Base-by-base conservation (phyloP, 148 eudicot species). In the Amaranthus cruentus region DNA sequence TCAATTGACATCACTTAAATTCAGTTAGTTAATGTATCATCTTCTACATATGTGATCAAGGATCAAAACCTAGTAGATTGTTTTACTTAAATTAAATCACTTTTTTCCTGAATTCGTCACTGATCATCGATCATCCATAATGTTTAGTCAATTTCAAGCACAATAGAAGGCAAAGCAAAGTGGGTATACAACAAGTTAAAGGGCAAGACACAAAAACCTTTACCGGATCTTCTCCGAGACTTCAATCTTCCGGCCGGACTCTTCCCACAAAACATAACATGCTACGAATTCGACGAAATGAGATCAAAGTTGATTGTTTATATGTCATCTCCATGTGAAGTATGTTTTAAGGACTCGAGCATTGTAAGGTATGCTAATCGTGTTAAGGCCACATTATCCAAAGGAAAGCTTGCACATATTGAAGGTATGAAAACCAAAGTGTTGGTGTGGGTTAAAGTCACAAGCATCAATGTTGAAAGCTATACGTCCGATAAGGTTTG, bases 381-480 rank as follows among this genome's bases (percentile, higher is more conserved):
- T 0, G 91, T 90, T 6, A 92, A 88, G 72, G 84, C 84, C 68
- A 84, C 77, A n/a, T 80, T 92, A 55, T 68, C 78, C 9, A 83
- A 81, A 73, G 93, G 97, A 12, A 92, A 92, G 78, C 87, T 92
- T 15, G 77, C 75, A 0, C 79, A 80, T 9, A 73, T 92, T 68
- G 96, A 90, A 79, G 97, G 97, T 13, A 83, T 90, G 87, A 92
- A 92, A 80, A 92, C 93, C 6, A 92, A 90, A 81, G 89, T 88
- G n/a, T 18, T 92, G 4, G 89, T 92, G 4, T 90, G 97, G 96
- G 87, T 88, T 46, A 92, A 90, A 75, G 88, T 92, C 50, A 90
- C 83, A 4, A 78, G 76, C 58, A 77, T 90, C 62, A 72, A 79
- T 47, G 79, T 87, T 50, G 97, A 92, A 75, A 84, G 85, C 56